Evolutionary conservation across 2,329 filamentous ascomycete genomes (phyloP).

Genomic region (Nothophaeocryptopus gaeumannii): DNA sequence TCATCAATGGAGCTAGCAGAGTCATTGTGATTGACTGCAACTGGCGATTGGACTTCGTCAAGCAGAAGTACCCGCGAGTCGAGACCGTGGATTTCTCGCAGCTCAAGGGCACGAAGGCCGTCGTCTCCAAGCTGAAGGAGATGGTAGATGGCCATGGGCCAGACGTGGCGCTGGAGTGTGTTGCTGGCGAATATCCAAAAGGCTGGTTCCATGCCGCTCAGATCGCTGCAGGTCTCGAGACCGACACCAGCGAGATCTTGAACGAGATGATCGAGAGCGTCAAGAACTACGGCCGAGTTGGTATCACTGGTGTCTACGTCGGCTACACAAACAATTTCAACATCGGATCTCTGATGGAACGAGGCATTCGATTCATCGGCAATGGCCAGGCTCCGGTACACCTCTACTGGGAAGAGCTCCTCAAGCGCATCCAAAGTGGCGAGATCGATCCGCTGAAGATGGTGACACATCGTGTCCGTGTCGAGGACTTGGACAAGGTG

Average conservation of each 20-base stretch:
- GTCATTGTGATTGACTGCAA: constrained; percentile 78
- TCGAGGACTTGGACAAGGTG: constrained; percentile 52
- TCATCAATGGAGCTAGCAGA: constrained; percentile 69
- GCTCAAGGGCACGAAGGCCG: constrained; percentile 57
- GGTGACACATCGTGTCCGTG: constrained; percentile 69
- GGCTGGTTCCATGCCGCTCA: constrained; percentile 61
- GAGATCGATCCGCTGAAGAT: constrained; percentile 75
- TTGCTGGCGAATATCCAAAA: constrained; percentile 62
- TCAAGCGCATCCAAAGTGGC: constrained; percentile 63
- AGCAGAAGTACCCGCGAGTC: constrained; percentile 62
- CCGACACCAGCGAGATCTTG: constrained; percentile 76
- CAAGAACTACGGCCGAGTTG: constrained; percentile 68
- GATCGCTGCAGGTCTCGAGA: constrained; percentile 66
- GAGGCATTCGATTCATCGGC: constrained; percentile 74
- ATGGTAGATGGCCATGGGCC: constrained; percentile 67
- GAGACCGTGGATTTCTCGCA: constrained; percentile 69
- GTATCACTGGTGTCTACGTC: constrained; percentile 71
- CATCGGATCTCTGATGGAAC: constrained; percentile 80
- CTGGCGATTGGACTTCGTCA: constrained; percentile 67
- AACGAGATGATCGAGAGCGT: constrained; percentile 79
- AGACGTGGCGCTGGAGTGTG: constrained; percentile 70
- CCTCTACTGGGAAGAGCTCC: constrained; percentile 77
- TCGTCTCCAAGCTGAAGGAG: constrained; percentile 71
- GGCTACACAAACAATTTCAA: constrained; percentile 76
- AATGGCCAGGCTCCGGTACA: constrained; percentile 73